Evolutionary conservation across 305 asterid species (phyloP).

Genomic region (Fraxinus xanthoxyloides): DNA sequence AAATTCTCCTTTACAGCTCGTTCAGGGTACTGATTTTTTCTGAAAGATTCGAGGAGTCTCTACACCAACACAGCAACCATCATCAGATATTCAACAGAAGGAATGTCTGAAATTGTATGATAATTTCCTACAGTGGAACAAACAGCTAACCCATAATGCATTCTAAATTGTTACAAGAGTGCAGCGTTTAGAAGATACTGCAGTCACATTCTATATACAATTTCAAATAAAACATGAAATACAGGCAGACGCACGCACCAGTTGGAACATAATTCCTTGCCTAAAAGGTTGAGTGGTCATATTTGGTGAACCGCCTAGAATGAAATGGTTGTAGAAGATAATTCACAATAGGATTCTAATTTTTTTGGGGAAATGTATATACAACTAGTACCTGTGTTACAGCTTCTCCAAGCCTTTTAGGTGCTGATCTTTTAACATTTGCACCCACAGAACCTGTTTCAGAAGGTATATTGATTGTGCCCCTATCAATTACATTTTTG

Average conservation of each 20-base stretch:
- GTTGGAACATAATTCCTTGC: background rate
- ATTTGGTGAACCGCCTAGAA: background rate
- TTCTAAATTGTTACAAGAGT: background rate
- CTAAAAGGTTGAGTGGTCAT: slow-evolving; percentile 2
- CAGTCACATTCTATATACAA: background rate
- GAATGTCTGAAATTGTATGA: slow-evolving; percentile 17
- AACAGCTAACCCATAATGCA: background rate
- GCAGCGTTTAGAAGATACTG: slow-evolving; percentile 2
- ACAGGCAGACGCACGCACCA: background rate
- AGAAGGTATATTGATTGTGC: slow-evolving; percentile 25
- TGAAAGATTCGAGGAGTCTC: slow-evolving; percentile 71
- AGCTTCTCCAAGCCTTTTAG: slow-evolving; percentile 62
- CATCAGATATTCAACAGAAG: slow-evolving; percentile 16
- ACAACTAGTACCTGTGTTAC: slow-evolving; percentile 56
- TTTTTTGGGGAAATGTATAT: background rate
- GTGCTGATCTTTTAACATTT: slow-evolving; percentile 30
- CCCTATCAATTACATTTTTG: slow-evolving; percentile 29
- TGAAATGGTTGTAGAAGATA: background rate
- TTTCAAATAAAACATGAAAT: slow-evolving; percentile 2
- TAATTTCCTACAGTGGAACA: background rate
- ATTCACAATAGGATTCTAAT: background rate
- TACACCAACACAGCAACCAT: slow-evolving; percentile 41
- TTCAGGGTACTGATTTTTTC: slow-evolving; percentile 74
- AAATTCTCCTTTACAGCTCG: slow-evolving; percentile 53
- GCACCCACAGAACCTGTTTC: slow-evolving; percentile 45